Base-by-base conservation (phyloP, 441 rosid species). In the Rhodomyrtus psidioides region DNA sequence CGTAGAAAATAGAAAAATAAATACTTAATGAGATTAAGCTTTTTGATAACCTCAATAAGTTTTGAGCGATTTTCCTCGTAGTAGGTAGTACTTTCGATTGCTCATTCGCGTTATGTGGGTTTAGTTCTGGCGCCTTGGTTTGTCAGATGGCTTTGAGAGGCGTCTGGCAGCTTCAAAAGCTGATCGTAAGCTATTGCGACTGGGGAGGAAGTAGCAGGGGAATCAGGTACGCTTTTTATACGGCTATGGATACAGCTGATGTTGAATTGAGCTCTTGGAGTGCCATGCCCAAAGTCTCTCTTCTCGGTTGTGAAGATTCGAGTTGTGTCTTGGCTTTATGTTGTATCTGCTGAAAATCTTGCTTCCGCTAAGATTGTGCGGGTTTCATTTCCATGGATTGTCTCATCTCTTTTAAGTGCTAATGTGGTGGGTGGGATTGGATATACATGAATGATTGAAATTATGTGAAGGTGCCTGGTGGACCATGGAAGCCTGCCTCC, bases 201-300 rank as follows among this genome's bases (percentile, higher is more conserved):
- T 95, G 98, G 99, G 98, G 99, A 85, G 99, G 98, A 26, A 96
- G 98, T 88, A 96, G 99, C 84, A 91, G 97, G 83, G 99, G 99
- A 79, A 94, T 96, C 88, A 94, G 96, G 99, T 96, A 87, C 17
- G 26, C 17, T 58, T 55, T 42, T 26, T 42, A n/a, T 21, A 1
- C 28, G 49, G 1, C 44, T 12, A 3, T 34, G 79, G 14, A 21
- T 34, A 39, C 15, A 10, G 14, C 26, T 34, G n/a, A 34, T 34
- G 9, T 39, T 24, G 42, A 23, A 21, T 65, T 19, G 76, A 65
- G 49, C 13, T 19, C 76, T 34, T 34, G 15, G 15, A 39, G 49
- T 65, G 76, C 49, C 19, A 10, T 34, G 79, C 1, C 79, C 0
- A 9, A 9, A 1, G 26, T 23, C 79, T 65, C 79, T 34, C n/a